A percentile compares a stretch with the other conserved stretches of the same genome.
Conservation (phyloP, 192 early-diverging fungal genomes). For the Entomortierella chlamydospora region DNA sequence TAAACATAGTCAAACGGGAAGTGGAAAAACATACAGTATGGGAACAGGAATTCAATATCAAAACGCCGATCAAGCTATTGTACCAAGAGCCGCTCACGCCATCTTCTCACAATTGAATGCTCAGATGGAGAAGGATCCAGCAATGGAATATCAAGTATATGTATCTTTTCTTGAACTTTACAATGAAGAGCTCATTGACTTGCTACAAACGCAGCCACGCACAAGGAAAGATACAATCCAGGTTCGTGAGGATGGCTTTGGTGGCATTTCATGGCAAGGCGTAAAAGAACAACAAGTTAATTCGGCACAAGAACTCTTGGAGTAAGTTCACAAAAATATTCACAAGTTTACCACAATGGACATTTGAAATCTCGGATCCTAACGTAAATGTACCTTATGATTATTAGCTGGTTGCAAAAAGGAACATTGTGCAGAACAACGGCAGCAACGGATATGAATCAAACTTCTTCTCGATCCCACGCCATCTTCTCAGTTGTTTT, state of each 20-base stretch:
- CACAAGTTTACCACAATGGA: neutral
- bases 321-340: slow-evolving; percentile 46
- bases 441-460: slow-evolving; percentile 96
- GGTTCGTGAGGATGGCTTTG: slow-evolving; percentile 86
- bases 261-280: slow-evolving; percentile 87
- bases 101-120: slow-evolving; percentile 62
- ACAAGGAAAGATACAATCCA: slow-evolving; percentile 49
- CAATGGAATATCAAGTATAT: slow-evolving; percentile 60
- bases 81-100: slow-evolving; percentile 73
- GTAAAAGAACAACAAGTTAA: slow-evolving; percentile 82
- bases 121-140: slow-evolving; percentile 51
- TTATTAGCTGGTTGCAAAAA: slow-evolving; percentile 61
- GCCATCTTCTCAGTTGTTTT: slow-evolving; percentile 95
- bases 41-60: slow-evolving; percentile 74
- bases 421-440: slow-evolving; percentile 73
- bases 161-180: slow-evolving; percentile 97
- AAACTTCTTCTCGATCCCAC: slow-evolving; percentile 91
- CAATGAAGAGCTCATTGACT: slow-evolving; percentile 95
- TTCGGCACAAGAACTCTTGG: slow-evolving; percentile 73
- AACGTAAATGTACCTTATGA: neutral
- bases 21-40: slow-evolving; percentile 98
- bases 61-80: slow-evolving; percentile 67
- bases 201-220: slow-evolving; percentile 65
- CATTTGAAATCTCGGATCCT: too few relatives aligned
- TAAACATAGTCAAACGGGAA: slow-evolving; percentile 83